These are phyloP conservation scores for Gonapodya prolifera DNA, from an alignment of 192 early-diverging fungal genomes.

Conservation along the genomic window DNA sequence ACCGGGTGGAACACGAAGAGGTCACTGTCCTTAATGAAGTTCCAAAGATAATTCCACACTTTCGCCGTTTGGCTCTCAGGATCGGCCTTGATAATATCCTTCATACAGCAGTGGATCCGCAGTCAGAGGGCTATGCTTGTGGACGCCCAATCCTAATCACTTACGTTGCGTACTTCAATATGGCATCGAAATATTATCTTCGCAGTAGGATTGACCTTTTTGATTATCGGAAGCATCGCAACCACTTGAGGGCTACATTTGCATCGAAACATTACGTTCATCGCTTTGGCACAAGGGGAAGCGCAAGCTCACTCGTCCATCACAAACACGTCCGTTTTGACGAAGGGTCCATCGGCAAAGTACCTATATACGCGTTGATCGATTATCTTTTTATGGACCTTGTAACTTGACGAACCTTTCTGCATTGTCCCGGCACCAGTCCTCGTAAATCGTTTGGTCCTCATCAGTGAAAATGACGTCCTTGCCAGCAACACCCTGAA, in stretches of 20 bases:
- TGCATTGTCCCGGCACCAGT: slow-evolving; percentile 8
- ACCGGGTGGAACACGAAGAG: slow-evolving; percentile 73
- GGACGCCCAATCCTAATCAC: neutral
- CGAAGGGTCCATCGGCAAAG: slow-evolving; percentile 61
- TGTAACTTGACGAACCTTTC: slow-evolving; percentile 3
- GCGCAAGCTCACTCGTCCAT: slow-evolving; percentile 48
- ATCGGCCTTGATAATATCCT: slow-evolving; percentile 53
- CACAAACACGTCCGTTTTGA: slow-evolving; percentile 62
- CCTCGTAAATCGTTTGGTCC: slow-evolving; percentile 40
- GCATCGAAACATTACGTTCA: neutral
- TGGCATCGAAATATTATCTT: slow-evolving; percentile 72
- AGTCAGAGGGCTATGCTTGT: neutral
- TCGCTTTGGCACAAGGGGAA: too few species aligned
- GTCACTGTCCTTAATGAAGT: slow-evolving; percentile 57
- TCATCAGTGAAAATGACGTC: slow-evolving; percentile 34
- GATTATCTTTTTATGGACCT: slow-evolving; percentile 17
- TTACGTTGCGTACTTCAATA: slow-evolving; percentile 37
- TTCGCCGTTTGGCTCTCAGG: slow-evolving; percentile 46
- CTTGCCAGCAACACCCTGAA: slow-evolving; percentile 61
- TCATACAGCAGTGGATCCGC: neutral
- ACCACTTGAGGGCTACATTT: slow-evolving; percentile 23
- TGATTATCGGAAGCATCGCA: slow-evolving; percentile 71
- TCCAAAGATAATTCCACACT: slow-evolving; percentile 66
- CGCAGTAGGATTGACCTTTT: slow-evolving; percentile 46
- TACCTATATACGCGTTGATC: slow-evolving; percentile 58